phyloP scores from a whole-genome alignment of 495 filamentous ascomycete species.

The Talaromyces nanjingensis region DNA sequence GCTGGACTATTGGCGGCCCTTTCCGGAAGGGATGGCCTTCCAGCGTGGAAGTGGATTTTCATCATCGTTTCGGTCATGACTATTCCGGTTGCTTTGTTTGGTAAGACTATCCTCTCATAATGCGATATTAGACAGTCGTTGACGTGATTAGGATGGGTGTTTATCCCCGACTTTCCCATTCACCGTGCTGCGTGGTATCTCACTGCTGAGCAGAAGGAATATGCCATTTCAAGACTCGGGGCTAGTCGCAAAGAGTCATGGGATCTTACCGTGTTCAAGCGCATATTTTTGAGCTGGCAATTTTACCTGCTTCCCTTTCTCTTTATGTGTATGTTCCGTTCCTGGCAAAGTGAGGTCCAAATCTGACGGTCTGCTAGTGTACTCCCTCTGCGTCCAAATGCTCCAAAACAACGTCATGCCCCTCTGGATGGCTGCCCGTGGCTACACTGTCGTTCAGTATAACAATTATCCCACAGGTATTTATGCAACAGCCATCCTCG shows the following conservation, averaged over 20 bases:
- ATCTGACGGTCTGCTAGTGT: constrained; percentile 14
- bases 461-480: constrained; percentile 30
- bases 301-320: constrained; percentile 28
- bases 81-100: constrained; percentile 42
- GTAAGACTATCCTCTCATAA: constrained; percentile 33
- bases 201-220: constrained; percentile 24
- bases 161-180: constrained; percentile 27
- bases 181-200: constrained; percentile 29
- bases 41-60: constrained; percentile 74
- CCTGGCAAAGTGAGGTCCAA: neutral
- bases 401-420: constrained; percentile 31
- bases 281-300: constrained; percentile 28
- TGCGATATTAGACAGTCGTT: neutral
- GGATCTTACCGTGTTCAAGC: constrained; percentile 24
- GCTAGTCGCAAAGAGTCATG: constrained; percentile 17
- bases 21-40: constrained; percentile 44
- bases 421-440: constrained; percentile 28
- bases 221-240: constrained; percentile 22
- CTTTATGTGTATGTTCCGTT: constrained; percentile 23
- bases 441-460: constrained; percentile 26
- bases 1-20: constrained; percentile 21
- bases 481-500: constrained; percentile 26
- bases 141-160: constrained; percentile 21
- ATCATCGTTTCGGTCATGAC: constrained; percentile 67
- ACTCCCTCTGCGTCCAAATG: constrained; percentile 26